Evolutionary conservation across 2,329 filamentous ascomycete genomes (phyloP).

Genomic region (Hymenoscyphus infarciens): DNA sequence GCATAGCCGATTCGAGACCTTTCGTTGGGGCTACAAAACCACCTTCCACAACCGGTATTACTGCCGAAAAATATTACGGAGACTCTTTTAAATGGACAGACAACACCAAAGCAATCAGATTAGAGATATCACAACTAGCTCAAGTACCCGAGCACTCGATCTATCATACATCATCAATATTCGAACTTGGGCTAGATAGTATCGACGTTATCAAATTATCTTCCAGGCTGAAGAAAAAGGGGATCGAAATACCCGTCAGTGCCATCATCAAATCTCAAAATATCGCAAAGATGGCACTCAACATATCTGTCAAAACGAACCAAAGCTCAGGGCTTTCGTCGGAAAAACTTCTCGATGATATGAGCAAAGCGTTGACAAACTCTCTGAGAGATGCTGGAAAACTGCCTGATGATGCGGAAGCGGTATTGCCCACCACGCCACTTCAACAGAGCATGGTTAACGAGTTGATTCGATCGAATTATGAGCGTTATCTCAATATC

Average conservation of each 20-base stretch:
- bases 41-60: not conserved
- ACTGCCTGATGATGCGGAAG: constrained; percentile 46
- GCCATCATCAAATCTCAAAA: constrained; percentile 71
- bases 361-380: constrained; percentile 37
- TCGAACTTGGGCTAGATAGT: constrained; percentile 84
- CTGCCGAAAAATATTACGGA: not conserved
- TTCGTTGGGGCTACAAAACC: not conserved
- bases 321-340: constrained; percentile 1
- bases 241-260: constrained; percentile 64
- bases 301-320: constrained; percentile 21
- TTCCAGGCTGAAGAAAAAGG: constrained; percentile 60
- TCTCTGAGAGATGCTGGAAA: constrained; percentile 38
- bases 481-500: constrained; percentile 79
- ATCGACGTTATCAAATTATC: constrained; percentile 87
- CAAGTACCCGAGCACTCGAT: constrained; percentile 50
- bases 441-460: constrained; percentile 84
- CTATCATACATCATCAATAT: constrained; percentile 59
- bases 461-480: constrained; percentile 74
- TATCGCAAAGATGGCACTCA: constrained; percentile 55
- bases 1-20: not conserved
- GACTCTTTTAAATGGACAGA: constrained; percentile 55
- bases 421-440: constrained; percentile 71
- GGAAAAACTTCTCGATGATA: constrained; percentile 24
- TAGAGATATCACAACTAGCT: constrained; percentile 62
- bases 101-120: constrained; percentile 50